Base-by-base conservation (phyloP, 164 flowering plant genomes). In the Brasenia schreberi region DNA sequence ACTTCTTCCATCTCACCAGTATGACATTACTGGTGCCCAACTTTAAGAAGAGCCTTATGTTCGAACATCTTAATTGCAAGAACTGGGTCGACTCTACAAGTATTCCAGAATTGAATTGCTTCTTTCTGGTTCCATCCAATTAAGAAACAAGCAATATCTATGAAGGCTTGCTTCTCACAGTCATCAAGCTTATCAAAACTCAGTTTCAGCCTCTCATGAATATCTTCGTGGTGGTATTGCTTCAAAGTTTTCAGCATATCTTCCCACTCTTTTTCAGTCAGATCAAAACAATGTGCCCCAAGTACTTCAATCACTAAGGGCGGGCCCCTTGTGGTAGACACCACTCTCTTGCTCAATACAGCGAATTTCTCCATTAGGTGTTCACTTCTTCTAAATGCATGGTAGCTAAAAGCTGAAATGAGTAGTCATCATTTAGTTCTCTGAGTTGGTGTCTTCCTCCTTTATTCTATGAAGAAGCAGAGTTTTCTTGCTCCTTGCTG, bases 111-210 rank as follows among this genome's bases (percentile, higher is more conserved):
- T 7, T 61, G 27, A n/a, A 61, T 61, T 7, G 63, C 63, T 18
- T n/a, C 9, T 18, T 61, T 18, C 18, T 18, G 12, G 56, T 14
- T 14, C 16, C 16, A 9, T n/a, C 63, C 63, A 18, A 61, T 61
- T 12, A 61, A 61, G 18, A 61, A 61, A 18, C 63, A 61, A 7
- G 63, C 63, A 61, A 61, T 61, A 5, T 61, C 63, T 18, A 61
- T 12, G 18, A 61, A 61, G 1, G 18, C 18, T 23, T 23, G 33
- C 63, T 61, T 61, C 19, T 61, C 63, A 18, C 18, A 7, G 1
- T 1, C 63, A 61, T 18, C 63, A 7, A 61, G 18, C 18, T 18
- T 18, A 61, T 61, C 63, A 23, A 11, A 18, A 23, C 63, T 61
- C 18, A 61, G 12, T 18, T 61, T 61, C 18, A 61, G 18, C 63